Percentiles rank a stretch among this genome's conserved stretches.
Evolutionary conservation across 441 rosid species (phyloP).

Genomic region (Corymbia calophylla): DNA sequence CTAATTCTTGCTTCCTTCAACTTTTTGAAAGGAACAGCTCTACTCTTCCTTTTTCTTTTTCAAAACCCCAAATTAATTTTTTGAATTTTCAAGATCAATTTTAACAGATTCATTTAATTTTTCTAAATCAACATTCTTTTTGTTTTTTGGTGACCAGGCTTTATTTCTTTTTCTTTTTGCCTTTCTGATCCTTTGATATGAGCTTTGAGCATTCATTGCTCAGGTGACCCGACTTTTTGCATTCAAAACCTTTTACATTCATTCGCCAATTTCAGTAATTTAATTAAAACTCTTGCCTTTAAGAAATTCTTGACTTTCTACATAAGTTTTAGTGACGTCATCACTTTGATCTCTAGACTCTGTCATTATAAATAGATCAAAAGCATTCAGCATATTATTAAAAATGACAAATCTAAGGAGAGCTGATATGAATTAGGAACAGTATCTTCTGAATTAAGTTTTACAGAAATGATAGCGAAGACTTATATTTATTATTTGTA

Average conservation of each 20-base stretch:
- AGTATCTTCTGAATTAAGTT: background rate
- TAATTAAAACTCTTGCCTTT: accelerated
- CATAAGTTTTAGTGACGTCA: background rate
- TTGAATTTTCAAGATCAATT: background rate
- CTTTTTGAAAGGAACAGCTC: background rate
- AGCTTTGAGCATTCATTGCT: background rate
- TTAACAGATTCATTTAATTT: background rate
- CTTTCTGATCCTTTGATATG: background rate
- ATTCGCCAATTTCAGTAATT: background rate
- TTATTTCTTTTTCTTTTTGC: background rate
- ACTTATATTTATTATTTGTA: background rate
- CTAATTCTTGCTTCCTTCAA: background rate
- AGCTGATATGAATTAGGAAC: background rate
- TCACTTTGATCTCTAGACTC: background rate
- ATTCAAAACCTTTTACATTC: background rate
- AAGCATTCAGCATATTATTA: background rate
- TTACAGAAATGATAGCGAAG: background rate
- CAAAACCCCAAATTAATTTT: background rate
- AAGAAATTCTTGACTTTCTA: background rate
- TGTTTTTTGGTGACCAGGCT: background rate
- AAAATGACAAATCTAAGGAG: background rate
- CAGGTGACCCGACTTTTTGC: background rate
- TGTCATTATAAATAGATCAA: background rate
- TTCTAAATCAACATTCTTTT: background rate
- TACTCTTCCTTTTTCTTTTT: background rate